Base-by-base conservation (phyloP, 1,139 yeast genomes). In the Groenewaldozyma sp. region DNA sequence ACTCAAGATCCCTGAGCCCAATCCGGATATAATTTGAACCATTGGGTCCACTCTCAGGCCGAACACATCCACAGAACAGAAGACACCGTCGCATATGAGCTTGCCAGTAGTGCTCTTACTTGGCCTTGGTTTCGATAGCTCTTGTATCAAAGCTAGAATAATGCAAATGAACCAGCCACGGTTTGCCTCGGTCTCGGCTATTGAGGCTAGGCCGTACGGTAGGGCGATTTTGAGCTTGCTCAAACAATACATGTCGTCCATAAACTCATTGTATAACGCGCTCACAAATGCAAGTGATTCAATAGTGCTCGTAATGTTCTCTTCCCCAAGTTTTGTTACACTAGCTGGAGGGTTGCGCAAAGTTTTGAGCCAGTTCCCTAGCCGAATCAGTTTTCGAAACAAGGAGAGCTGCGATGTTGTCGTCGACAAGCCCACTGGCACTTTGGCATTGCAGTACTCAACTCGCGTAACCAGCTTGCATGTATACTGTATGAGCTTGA, bases 301-400 rank as follows among this genome's bases (percentile, higher is more conserved):
- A 24, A 54, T 41, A 13, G 42, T 31, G 18, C 47, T 54, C 3
- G 45, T 37, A 9, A 43, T 20, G 22, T 34, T 40, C n/a, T 20
- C 11, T 9, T 22, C 19, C 18, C 27, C 27, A 7, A 31, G 27
- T n/a, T n/a, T n/a, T n/a, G n/a, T n/a, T n/a, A n/a, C n/a, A n/a
- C n/a, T n/a, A 16, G 17, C 10, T 18, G 33, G 28, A 28, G 34
- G 29, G 19, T 43, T 37, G 14, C 51, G 46, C 19, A 43, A 42
- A 1, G 53, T 45, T 26, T 46, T 49, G 37, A 56, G 27, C 61
- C 61, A 58, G 45, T 58, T 57, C 18, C 60, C 60, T 18, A 59
- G 43, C 26, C 59, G 51, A 36, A 59, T 53, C 31, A 56, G 47
- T 31, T 56, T 54, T 28, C 63, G 51, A 32, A 58, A 58, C 46